Base-by-base conservation (phyloP, 2,329 filamentous ascomycete species). In the Aureobasidium sp. region DNA sequence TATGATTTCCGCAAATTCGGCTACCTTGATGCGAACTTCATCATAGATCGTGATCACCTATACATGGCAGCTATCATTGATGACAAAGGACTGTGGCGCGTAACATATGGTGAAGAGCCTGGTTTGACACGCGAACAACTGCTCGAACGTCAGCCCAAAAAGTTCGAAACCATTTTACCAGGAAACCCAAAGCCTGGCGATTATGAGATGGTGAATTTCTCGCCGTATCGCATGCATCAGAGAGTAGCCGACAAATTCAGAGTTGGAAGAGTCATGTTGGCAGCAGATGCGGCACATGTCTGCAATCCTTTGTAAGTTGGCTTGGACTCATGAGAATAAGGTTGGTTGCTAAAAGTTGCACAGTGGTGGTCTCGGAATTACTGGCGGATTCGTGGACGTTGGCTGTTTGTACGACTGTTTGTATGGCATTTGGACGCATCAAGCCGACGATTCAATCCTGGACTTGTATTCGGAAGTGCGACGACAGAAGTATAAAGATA, bases 201-300 rank as follows among this genome's bases (percentile, higher is more conserved):
- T 49, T 77, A 74, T 49, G 66, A 73, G 27, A 64, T 77, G 1
- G 64, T 71, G 12, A 68, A 71, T 11, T 65, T 76, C 40, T 73
- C 73, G 11, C 75, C 75, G 5, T 77, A 77, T 64, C 72, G 72
- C 58, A 74, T 75, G 44, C 75, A 77, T 61, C 75, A 77, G 66
- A 66, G 73, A 1, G 71, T 71, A 31, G 73, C 70, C 6, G 64
- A 69, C 14, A 69, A 65, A 7, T 66, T 76, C n/a, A 68, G 68
- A 61, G 67, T 67, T 17, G 72, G 71, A 0, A 67, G 71, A 8
- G 69, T 75, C 5, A 65, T 73, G 19, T 59, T 77, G 2, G 67
- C 70, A n/a, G 75, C 74, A 4, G 75, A 76, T 64, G 74, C 75
- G 14, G 75, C 75, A n/a, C 75, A 77, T 63, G 53, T 69, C 14